These are phyloP conservation scores for Anthracocystis walkeri DNA, from an alignment of 1,284 basidiomycete genomes.

Conservation along the genomic window DNA sequence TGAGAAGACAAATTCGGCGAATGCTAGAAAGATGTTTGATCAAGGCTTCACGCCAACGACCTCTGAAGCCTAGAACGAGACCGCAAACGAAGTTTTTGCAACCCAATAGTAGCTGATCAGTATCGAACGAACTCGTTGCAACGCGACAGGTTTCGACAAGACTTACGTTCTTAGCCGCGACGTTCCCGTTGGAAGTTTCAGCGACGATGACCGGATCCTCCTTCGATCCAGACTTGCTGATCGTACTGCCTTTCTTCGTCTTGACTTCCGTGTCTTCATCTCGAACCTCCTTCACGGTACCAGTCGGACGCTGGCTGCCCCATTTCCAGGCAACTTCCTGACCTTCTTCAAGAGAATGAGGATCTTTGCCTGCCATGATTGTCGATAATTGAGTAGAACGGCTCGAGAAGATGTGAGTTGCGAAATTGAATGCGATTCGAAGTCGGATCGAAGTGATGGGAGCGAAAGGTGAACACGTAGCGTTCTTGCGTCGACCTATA, in stretches of 20 bases:
- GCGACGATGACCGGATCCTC: slow-evolving; percentile 55
- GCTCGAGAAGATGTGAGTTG: no score
- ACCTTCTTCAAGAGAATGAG: slow-evolving; percentile 42
- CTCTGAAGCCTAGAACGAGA: slow-evolving; percentile 37
- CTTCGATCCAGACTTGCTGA: slow-evolving; percentile 48
- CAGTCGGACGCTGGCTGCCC: slow-evolving; percentile 50
- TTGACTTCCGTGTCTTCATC: slow-evolving; percentile 49
- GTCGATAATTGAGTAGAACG: no score
- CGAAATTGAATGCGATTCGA: no score
- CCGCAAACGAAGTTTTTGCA: neutral
- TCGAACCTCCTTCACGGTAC: slow-evolving; percentile 56
- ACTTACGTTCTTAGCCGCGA: slow-evolving; percentile 60
- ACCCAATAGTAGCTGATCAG: neutral
- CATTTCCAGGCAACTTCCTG: slow-evolving; percentile 55
- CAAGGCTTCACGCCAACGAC: slow-evolving; percentile 56
- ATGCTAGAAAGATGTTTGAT: neutral
- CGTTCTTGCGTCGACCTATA: no score
- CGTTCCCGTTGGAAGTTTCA: slow-evolving; percentile 44
- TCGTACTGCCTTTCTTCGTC: slow-evolving; percentile 56
- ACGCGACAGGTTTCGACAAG: neutral
- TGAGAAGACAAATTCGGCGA: no score
- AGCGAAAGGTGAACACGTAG: no score
- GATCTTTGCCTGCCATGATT: slow-evolving; percentile 28
- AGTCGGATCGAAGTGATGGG: no score
- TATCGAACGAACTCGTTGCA: neutral